Evolutionary conservation across 73 alveolate genomes (phyloP), one percentile per base, ranked within the genome.

Genomic region (Symbiodinium natans): DNA sequence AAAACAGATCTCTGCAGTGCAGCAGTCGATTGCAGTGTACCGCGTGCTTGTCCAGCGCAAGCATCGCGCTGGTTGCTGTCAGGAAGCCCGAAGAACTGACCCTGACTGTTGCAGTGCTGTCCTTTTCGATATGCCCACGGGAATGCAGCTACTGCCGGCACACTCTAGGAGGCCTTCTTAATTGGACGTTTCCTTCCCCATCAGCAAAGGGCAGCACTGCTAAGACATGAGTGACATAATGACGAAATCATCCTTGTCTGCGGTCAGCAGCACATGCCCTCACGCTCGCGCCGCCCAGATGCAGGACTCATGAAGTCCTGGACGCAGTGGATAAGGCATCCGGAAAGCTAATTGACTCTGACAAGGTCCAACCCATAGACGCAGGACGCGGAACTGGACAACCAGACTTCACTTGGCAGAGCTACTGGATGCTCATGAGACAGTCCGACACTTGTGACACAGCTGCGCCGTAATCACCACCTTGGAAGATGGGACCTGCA

Each of bases 221-320:
- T n/a, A n/a, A n/a, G n/a, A n/a, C n/a, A n/a, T n/a, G n/a, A n/a
- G n/a, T n/a, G n/a, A n/a, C n/a, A n/a, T n/a, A n/a, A n/a, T n/a
- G n/a, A n/a, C n/a, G 33, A 15, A 25, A 48, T 0, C 33, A 68
- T 1, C 13, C 39, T 8, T 68, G 82, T 29, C 36, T 29, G 82
- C 36, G 19, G 39, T 74, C 84, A 74, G n/a, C 84, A 74, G 84
- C 84, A 74, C 40, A 74, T 23, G 41, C 84, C 84, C 84, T 74
- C 84, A 13, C 84, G 84, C 9, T 33, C 43, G 84, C 43, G 43
- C 29, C 84, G 84, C 43, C 84, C 42, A 33, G 84, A 74, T n/a
- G 84, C 19, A 10, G 33, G 40, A 33, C 42, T 74, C 43, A 74
- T 33, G 41, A 74, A 74, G 84, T 74, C 84, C 84, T 74, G 41